A percentile compares a stretch with the other conserved stretches of the same genome.
Conservation (phyloP, 2,329 filamentous ascomycete species). For the Aspergillus sojae region DNA sequence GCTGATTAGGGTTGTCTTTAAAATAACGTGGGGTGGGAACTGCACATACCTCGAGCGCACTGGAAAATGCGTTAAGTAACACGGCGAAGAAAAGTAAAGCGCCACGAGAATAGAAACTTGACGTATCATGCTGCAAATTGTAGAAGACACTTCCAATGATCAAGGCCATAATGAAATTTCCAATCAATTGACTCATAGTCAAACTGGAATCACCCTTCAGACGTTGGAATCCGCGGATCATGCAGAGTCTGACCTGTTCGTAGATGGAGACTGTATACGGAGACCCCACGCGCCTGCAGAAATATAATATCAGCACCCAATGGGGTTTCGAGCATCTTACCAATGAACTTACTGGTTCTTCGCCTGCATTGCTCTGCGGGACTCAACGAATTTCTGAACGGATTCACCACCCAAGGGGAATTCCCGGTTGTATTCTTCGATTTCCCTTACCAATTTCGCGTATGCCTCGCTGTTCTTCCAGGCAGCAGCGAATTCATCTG, state of each 20-base stretch:
- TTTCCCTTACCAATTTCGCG: constrained; percentile 43
- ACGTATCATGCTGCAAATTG: constrained; percentile 66
- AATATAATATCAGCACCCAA: constrained; percentile 6
- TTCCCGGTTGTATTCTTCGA: constrained; percentile 46
- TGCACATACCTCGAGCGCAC: constrained; percentile 66
- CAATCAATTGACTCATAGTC: constrained; percentile 65
- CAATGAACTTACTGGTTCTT: constrained; percentile 36
- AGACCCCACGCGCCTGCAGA: constrained; percentile 62
- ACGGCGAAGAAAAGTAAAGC: constrained; percentile 85
- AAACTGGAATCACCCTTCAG: constrained; percentile 76
- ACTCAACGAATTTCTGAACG: constrained; percentile 43
- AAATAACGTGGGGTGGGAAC: background rate
- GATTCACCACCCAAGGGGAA: constrained; percentile 48
- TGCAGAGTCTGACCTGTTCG: constrained; percentile 77
- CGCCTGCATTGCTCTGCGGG: constrained; percentile 47
- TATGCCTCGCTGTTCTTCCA: constrained; percentile 60
- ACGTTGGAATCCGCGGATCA: constrained; percentile 78
- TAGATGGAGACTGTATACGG: constrained; percentile 79
- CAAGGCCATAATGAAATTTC: constrained; percentile 74
- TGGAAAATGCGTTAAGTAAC: constrained; percentile 81
- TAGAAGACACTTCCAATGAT: constrained; percentile 82
- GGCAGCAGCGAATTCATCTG: constrained; percentile 66
- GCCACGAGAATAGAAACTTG: constrained; percentile 76
- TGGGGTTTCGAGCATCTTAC: background rate
- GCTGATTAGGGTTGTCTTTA: constrained; percentile 15